These are phyloP conservation scores for Amanita muscaria DNA, from an alignment of 768 basidiomycete species.

Conservation along the genomic window DNA sequence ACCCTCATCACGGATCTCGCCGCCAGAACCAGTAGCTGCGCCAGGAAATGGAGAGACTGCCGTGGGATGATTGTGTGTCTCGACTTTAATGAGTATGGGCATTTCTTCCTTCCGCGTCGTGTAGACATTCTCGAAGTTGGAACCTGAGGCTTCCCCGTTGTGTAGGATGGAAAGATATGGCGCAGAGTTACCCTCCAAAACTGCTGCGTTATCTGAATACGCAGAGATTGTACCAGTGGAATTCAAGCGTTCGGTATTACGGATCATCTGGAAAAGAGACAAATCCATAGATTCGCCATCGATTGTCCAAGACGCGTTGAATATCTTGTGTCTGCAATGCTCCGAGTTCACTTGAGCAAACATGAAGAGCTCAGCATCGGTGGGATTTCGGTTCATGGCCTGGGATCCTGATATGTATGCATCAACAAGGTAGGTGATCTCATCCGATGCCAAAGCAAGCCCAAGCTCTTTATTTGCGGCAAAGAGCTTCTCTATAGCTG, in stretches of 20 bases:
- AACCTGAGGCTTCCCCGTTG: constrained; percentile 15
- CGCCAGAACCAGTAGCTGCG: constrained; percentile 97
- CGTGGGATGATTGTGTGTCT: constrained; percentile 98
- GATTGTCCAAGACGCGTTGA: constrained; percentile 95
- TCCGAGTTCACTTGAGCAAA: constrained; percentile 99
- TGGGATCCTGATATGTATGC: constrained; percentile 70
- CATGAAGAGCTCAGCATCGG: constrained; percentile 99
- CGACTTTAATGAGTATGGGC: constrained; percentile 93
- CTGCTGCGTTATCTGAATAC: constrained; percentile 97
- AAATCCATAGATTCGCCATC: constrained; percentile 55
- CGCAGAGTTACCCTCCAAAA: constrained; percentile 68
- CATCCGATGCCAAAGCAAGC: constrained; percentile 81
- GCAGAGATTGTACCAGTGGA: constrained; percentile 83
- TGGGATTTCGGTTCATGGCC: constrained; percentile 76
- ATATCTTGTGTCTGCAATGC: constrained; percentile 98
- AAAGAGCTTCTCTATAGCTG: constrained; percentile 56
- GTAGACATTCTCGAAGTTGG: constrained; percentile 38
- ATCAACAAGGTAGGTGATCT: constrained; percentile 86
- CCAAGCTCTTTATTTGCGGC: constrained; percentile 79
- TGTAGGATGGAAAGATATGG: constrained; percentile 62
- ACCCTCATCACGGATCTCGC: constrained; percentile 97
- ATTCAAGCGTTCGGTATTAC: constrained; percentile 82
- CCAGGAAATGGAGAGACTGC: constrained; percentile 98
- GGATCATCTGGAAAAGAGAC: constrained; percentile 94
- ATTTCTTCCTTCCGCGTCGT: constrained; percentile 54